A percentile compares a stretch with the other conserved stretches of the same genome.
Conservation (phyloP, 2,329 filamentous ascomycete genomes). For the Cladosporium sp. region DNA sequence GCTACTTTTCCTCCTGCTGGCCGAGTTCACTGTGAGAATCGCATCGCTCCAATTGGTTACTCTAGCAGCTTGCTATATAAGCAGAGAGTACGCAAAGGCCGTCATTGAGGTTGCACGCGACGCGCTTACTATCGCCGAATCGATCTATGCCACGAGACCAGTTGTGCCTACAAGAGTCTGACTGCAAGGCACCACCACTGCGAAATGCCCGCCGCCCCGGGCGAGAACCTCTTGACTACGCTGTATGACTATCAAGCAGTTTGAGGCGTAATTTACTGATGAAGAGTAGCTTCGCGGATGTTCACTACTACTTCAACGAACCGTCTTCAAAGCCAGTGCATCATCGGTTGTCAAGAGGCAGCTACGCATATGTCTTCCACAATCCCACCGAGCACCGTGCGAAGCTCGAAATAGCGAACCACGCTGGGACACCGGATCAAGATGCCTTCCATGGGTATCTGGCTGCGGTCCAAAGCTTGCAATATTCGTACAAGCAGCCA, state of each 20-base stretch:
- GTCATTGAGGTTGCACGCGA: constrained; percentile 23
- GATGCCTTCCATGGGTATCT: constrained; percentile 72
- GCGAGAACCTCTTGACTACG: constrained; percentile 42
- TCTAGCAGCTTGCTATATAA: constrained; percentile 10
- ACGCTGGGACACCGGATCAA: constrained; percentile 66
- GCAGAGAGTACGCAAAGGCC: constrained; percentile 22
- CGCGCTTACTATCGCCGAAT: constrained; percentile 24
- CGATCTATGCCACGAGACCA: constrained; percentile 16
- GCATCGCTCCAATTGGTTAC: constrained; percentile 14
- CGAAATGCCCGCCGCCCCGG: constrained; percentile 43
- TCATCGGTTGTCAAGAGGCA: constrained; percentile 73
- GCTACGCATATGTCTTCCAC: constrained; percentile 75
- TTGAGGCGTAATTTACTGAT: background rate
- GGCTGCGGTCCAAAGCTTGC: constrained; percentile 53
- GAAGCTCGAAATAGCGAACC: constrained; percentile 70
- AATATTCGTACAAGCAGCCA: constrained; percentile 68
- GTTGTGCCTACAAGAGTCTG: constrained; percentile 14
- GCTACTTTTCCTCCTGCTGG: constrained; percentile 9
- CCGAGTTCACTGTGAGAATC: constrained; percentile 14
- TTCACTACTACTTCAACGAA: constrained; percentile 73
- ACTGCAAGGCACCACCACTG: constrained; percentile 1
- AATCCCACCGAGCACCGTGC: constrained; percentile 61
- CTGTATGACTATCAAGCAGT: constrained; percentile 29
- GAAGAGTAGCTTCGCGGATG: constrained; percentile 61
- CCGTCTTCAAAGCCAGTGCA: constrained; percentile 63